phyloP scores from a whole-genome alignment of 1,284 basidiomycete genomes.

The Ganoderma leucocontextum region DNA sequence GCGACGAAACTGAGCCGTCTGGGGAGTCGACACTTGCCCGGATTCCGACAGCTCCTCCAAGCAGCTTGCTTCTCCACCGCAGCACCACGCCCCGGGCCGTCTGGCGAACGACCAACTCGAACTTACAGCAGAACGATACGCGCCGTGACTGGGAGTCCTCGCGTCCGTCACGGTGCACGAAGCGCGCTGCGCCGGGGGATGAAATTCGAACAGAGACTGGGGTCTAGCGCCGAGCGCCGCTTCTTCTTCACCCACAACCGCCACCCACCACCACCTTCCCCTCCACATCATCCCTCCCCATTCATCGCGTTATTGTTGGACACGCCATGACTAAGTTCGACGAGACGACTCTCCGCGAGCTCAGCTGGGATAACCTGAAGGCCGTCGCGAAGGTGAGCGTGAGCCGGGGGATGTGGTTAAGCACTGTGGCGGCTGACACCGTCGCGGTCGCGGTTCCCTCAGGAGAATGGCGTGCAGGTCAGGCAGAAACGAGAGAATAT shows the following conservation, averaged over 20 bases:
- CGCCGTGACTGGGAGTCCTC: background rate
- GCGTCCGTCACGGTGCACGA: conserved; percentile 1
- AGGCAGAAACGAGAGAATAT: background rate
- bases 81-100: background rate
- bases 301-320: background rate
- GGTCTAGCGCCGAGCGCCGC: background rate
- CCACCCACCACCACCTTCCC: background rate
- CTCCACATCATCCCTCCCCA: background rate
- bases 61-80: background rate
- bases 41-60: too few relatives aligned
- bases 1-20: too few relatives aligned
- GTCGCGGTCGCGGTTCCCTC: background rate
- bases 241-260: background rate
- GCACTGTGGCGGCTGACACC: background rate
- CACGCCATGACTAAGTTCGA: background rate
- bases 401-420: background rate
- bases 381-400: conserved; percentile 7
- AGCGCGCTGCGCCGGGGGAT: background rate
- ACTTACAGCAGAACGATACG: background rate
- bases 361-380: background rate
- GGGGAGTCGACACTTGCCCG: too few relatives aligned
- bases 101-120: background rate
- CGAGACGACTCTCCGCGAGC: background rate
- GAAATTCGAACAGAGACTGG: background rate
- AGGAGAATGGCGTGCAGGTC: conserved; percentile 6